phyloP scores from a whole-genome alignment of 768 basidiomycete genomes.

The Gloeopeniophorella convolvens region DNA sequence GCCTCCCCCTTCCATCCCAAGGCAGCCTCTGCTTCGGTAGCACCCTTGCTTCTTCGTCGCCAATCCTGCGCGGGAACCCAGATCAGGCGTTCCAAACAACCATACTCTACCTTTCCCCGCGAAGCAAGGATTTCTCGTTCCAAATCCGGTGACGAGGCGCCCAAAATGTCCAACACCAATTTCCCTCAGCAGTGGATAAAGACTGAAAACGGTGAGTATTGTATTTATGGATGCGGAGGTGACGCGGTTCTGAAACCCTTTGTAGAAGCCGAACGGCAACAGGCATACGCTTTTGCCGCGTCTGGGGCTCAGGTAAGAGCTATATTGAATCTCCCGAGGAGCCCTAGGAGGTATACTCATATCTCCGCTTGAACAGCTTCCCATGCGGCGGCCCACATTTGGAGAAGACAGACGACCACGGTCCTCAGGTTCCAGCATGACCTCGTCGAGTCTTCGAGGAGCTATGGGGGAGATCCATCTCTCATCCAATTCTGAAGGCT shows the following conservation, averaged over 20 bases:
- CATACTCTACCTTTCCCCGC: slow-evolving; percentile 14
- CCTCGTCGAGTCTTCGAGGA: slow-evolving; percentile 47
- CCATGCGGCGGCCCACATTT: slow-evolving; percentile 22
- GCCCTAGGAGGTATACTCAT: slow-evolving; percentile 21
- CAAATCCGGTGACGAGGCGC: slow-evolving; percentile 10
- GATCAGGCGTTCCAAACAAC: slow-evolving; percentile 20
- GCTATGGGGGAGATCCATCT: slow-evolving; percentile 53
- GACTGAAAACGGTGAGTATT: slow-evolving; percentile 14
- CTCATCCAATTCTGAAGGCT: slow-evolving; percentile 29
- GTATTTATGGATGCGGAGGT: not conserved
- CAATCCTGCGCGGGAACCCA: slow-evolving; percentile 7
- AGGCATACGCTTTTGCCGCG: slow-evolving; percentile 17
- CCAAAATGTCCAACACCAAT: slow-evolving; percentile 17
- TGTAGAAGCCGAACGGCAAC: slow-evolving; percentile 15
- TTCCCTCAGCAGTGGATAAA: slow-evolving; percentile 20
- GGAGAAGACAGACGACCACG: slow-evolving; percentile 25
- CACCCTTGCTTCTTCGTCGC: slow-evolving; percentile 13
- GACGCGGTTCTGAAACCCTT: not conserved
- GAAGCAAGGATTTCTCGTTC: slow-evolving; percentile 12
- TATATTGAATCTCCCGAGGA: not conserved
- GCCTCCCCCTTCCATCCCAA: slow-evolving; percentile 18
- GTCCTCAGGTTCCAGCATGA: slow-evolving; percentile 38
- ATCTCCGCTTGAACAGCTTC: slow-evolving; percentile 23
- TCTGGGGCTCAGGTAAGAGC: slow-evolving; percentile 23
- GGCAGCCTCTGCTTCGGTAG: slow-evolving; percentile 7